Conservation (phyloP, 2,329 filamentous ascomycete genomes). For the Dothidotthia symphoricarpi region DNA sequence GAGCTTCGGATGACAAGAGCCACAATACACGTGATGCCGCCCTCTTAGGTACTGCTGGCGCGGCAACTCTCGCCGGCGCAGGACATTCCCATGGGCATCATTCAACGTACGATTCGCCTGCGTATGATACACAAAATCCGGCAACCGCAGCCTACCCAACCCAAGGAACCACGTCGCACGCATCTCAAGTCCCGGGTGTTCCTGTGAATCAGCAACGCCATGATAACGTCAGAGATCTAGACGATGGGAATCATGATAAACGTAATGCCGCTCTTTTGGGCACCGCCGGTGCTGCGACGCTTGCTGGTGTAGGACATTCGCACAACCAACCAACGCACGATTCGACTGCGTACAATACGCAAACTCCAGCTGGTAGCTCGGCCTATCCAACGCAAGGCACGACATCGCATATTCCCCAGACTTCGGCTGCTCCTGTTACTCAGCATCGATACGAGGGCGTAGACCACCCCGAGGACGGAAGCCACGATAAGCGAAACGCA, state of each 20-base stretch:
- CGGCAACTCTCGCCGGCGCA: not conserved
- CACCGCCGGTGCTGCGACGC: conserved; percentile 13
- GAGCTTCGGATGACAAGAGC: not conserved
- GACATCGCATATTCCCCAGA: conserved; percentile 21
- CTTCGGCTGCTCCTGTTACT: conserved; percentile 1
- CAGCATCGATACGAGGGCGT: conserved; percentile 14
- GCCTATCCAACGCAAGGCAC: conserved; percentile 44
- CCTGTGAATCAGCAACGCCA: too few relatives aligned
- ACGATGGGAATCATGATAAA: not conserved
- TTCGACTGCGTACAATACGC: conserved; percentile 8
- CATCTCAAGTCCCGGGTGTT: too few relatives aligned
- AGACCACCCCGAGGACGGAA: conserved; percentile 22
- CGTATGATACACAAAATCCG: too few relatives aligned
- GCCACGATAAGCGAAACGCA: conserved; percentile 25
- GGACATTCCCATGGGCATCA: conserved; percentile 18
- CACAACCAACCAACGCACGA: conserved; percentile 4
- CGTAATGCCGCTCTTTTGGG: conserved; percentile 8
- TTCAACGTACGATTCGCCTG: conserved; percentile 21
- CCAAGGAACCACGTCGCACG: conserved; percentile 5
- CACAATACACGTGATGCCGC: conserved; percentile 6
- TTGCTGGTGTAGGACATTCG: conserved; percentile 29
- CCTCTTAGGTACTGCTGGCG: not conserved
- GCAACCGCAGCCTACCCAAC: conserved; percentile 4
- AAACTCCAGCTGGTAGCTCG: conserved; percentile 40
- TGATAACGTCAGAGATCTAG: too few relatives aligned